Conservation (phyloP, 352 stramenopile species). For the Globisporangium radiosum region DNA sequence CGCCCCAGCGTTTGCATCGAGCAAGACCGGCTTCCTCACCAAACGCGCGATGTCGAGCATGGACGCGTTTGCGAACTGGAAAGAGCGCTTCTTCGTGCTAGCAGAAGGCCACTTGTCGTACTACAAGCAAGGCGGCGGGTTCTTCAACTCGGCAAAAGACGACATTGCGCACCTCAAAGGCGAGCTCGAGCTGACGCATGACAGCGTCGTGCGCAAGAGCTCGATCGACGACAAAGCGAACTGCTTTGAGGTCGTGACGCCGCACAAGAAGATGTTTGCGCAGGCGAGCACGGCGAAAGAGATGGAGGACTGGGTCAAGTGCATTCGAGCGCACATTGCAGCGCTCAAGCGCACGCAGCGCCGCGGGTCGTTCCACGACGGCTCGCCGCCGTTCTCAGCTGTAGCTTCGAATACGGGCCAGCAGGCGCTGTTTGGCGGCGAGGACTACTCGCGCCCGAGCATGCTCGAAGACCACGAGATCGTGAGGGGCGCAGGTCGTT, state of each 20-base stretch:
- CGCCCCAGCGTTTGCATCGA: slow-evolving; percentile 50
- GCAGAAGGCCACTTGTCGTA: slow-evolving; percentile 80
- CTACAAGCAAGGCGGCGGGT: slow-evolving; percentile 82
- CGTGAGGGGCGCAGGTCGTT: slow-evolving; percentile 69
- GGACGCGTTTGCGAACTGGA: slow-evolving; percentile 86
- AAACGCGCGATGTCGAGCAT: slow-evolving; percentile 86
- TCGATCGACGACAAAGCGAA: slow-evolving; percentile 85
- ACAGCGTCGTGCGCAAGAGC: slow-evolving; percentile 77
- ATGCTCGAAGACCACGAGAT: slow-evolving; percentile 83
- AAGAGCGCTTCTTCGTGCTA: slow-evolving; percentile 84
- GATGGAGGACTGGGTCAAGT: slow-evolving; percentile 87
- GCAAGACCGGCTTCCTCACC: slow-evolving; percentile 81
- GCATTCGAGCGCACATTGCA: slow-evolving; percentile 70
- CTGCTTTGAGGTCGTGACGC: slow-evolving; percentile 81
- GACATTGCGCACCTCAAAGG: slow-evolving; percentile 84
- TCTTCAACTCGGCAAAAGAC: slow-evolving; percentile 83
- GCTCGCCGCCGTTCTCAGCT: slow-evolving; percentile 20
- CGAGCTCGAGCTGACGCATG: slow-evolving; percentile 71
- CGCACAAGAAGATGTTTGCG: slow-evolving; percentile 83
- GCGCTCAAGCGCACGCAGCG: slow-evolving; percentile 44
- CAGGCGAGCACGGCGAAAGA: slow-evolving; percentile 74
- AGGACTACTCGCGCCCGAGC: slow-evolving; percentile 78
- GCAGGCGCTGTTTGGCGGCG: slow-evolving; percentile 15
- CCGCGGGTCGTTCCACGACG: slow-evolving; percentile 65
- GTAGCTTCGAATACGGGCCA: slow-evolving; percentile 5